Evolutionary conservation across 148 eudicot genomes (phyloP).

Genomic region (Camellia sinensis): DNA sequence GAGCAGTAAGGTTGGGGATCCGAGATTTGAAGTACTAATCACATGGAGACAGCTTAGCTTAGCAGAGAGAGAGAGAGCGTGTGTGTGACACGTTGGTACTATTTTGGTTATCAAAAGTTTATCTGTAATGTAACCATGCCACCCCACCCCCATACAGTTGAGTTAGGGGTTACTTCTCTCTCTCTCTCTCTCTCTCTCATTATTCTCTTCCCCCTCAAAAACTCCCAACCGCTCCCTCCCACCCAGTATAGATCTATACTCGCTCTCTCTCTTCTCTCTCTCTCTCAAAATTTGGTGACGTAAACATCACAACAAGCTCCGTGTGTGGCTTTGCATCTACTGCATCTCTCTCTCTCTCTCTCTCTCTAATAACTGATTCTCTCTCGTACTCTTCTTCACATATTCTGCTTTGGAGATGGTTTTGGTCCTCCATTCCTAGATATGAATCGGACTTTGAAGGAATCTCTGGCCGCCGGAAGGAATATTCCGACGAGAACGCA

Average conservation of each 20-base stretch:
- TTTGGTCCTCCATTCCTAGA: background rate
- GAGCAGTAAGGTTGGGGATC: background rate
- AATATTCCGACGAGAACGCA: constrained; percentile 15
- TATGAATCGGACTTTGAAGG: constrained; percentile 20
- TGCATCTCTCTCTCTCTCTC: constrained; percentile 13
- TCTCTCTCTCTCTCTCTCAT: too few species aligned
- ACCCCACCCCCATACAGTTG: too few species aligned
- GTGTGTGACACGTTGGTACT: too few species aligned
- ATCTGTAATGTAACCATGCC: too few species aligned
- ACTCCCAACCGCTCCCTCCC: background rate
- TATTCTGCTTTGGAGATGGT: background rate
- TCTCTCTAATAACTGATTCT: background rate
- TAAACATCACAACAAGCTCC: constrained; percentile 6
- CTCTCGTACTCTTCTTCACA: background rate
- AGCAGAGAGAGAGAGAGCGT: too few species aligned
- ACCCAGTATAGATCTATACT: background rate
- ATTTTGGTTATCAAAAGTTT: too few species aligned
- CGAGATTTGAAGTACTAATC: background rate
- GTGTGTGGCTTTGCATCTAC: constrained; percentile 12
- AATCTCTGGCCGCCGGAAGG: constrained; percentile 19
- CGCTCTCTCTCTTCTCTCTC: constrained; percentile 18
- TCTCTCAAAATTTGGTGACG: background rate
- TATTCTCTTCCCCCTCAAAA: too few species aligned
- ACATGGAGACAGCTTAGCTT: background rate
- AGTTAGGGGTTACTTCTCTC: too few species aligned